Evolutionary conservation across 495 filamentous ascomycete genomes (phyloP).

Genomic region (Talaromyces wortmannii): DNA sequence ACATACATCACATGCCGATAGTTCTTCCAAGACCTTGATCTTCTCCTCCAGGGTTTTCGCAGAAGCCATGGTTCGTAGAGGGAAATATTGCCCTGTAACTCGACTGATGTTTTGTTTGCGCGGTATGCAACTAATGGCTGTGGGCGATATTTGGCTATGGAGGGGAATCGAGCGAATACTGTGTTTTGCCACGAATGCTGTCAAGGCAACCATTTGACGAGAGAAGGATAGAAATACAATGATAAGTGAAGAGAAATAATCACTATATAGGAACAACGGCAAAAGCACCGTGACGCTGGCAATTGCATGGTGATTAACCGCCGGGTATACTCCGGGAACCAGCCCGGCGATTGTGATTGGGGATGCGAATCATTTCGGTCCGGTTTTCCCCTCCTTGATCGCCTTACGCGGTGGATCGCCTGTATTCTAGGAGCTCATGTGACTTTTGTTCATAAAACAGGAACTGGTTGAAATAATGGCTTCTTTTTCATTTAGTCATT

Average conservation of each 20-base stretch:
- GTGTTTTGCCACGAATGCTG: background rate
- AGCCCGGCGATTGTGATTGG: background rate
- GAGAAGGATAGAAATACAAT: background rate
- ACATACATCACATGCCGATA: constrained; percentile 43
- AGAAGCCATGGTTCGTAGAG: constrained; percentile 15
- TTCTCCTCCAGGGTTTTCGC: constrained; percentile 20
- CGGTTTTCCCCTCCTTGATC: no score
- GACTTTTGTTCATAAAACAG: no score
- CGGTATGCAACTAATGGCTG: background rate
- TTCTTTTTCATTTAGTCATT: no score
- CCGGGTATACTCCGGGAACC: background rate
- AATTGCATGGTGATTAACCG: background rate
- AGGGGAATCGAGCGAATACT: background rate
- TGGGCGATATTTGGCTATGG: background rate
- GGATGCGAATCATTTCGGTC: background rate
- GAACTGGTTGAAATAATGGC: no score
- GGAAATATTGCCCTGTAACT: background rate
- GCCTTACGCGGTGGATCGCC: no score
- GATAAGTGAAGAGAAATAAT: background rate
- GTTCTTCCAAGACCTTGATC: constrained; percentile 27
- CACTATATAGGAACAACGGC: no score
- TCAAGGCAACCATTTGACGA: background rate
- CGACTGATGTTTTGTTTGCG: background rate
- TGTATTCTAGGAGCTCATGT: no score
- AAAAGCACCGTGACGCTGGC: no score